Base-by-base conservation (phyloP, 495 filamentous ascomycete species). In the Talaromyces adpressus region DNA sequence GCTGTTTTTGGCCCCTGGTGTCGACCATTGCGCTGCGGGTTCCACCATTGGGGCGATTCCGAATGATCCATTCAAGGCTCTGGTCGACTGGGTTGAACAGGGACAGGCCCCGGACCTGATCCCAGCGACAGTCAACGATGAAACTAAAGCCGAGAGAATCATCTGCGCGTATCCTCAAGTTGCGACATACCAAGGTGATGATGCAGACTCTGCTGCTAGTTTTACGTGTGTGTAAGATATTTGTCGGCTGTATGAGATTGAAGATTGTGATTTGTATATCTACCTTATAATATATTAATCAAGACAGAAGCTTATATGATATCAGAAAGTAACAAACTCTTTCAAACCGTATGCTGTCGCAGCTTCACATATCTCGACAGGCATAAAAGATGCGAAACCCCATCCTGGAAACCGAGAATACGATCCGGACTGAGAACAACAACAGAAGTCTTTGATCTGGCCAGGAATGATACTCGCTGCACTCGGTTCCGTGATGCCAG, bases 71-170 rank as follows among this genome's bases (percentile, higher is more conserved):
- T 34, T 77, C 4, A 9, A 52, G 5, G 56, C 51, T 14, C 47
- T 73, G n/a, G 47, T 69, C 14, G 62, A 53, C 7, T 77, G 74
- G 74, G 74, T 77, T 4, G 74, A 77, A 41, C 29, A 67, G 6
- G 73, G 68, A 12, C 41, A 39, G 2, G 67, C 64, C 23, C 74
- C 73, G 16, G 61, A 67, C 25, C 59, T 47, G 4, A 29, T 71
- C 22, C 23, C 41, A 16, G 68, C 61, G 39, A 45, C 58, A 45
- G 20, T 60, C 22, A 47, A 47, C 34, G 32, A 45, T 41, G 32
- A 6, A 12, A 29, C 34, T 18, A 3, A 60, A 25, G 36, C 36
- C 14, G 8, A 23, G 32, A 45, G 58, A 18, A 60, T 45, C 11
- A 23, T 60, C 9, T 60, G 58, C 39, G 18, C 58, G 2, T 60